These are phyloP conservation scores for Biscutella auriculata DNA, from an alignment of 441 rosid species.

Conservation along the genomic window DNA sequence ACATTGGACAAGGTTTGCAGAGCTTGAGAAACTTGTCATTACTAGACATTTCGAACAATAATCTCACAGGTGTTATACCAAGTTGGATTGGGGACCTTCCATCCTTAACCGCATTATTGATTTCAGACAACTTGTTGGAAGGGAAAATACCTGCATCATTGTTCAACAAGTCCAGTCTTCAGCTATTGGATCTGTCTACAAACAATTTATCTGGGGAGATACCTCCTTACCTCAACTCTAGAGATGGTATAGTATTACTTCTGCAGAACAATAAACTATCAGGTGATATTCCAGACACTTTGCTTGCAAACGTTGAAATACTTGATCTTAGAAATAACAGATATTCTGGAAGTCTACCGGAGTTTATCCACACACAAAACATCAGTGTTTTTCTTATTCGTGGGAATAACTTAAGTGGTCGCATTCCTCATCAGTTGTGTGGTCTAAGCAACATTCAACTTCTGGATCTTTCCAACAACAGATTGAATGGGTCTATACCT, in stretches of 20 bases:
- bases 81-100: background rate
- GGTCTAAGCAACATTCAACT: background rate
- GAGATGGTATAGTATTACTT: background rate
- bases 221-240: background rate
- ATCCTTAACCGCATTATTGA: fast-evolving
- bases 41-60: constrained; percentile 14
- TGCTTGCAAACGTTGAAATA: background rate
- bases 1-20: background rate
- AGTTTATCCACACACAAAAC: background rate
- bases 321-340: constrained; percentile 15
- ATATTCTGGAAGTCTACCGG: background rate
- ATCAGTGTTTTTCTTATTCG: background rate
- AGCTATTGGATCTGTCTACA: constrained; percentile 7
- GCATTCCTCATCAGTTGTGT: constrained; percentile 4
- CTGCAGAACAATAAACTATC: constrained; percentile 3
- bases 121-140: constrained; percentile 10
- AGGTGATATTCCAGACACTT: background rate
- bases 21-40: fast-evolving
- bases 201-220: constrained; percentile 5
- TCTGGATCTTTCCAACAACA: constrained; percentile 9
- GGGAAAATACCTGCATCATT: background rate
- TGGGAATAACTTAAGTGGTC: background rate
- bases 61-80: background rate
- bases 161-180: background rate
- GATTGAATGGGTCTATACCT: constrained; percentile 3